A percentile compares a stretch with the other conserved stretches of the same genome.
These are phyloP conservation scores for Fusarium devonianum DNA, from an alignment of 2,329 filamentous ascomycete genomes.

Conservation along the genomic window DNA sequence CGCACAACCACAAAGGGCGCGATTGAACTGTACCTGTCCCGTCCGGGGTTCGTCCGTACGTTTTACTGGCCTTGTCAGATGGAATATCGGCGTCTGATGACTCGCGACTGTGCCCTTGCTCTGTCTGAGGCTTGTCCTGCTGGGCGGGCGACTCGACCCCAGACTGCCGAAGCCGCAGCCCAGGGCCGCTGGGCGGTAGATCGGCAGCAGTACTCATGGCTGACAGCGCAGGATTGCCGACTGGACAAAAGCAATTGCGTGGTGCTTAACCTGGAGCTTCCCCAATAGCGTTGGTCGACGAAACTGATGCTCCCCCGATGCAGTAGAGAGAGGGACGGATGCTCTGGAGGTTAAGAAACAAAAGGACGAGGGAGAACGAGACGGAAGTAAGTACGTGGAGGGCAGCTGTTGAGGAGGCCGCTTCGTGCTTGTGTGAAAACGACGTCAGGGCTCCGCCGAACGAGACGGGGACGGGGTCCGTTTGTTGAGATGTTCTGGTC, in stretches of 20 bases:
- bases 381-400: slow-evolving; percentile 15
- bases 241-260: slow-evolving; percentile 10
- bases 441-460: slow-evolving; percentile 44
- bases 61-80: slow-evolving; percentile 65
- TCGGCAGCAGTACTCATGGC: slow-evolving; percentile 46
- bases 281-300: no score
- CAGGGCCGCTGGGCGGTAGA: slow-evolving; percentile 36
- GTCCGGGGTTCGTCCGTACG: slow-evolving; percentile 88
- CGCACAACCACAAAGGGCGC: slow-evolving; percentile 3
- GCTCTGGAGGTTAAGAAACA: no score
- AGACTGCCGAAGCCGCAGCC: slow-evolving; percentile 43
- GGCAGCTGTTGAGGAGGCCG: slow-evolving; percentile 28
- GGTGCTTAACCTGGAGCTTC: no score
- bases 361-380: slow-evolving; percentile 20
- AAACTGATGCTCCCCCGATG: no score
- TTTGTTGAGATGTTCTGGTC: slow-evolving; percentile 22
- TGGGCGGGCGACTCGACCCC: slow-evolving; percentile 27
- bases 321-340: no score
- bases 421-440: slow-evolving; percentile 21
- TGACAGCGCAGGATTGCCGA: slow-evolving; percentile 1
- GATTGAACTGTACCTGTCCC: slow-evolving; percentile 76
- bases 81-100: slow-evolving; percentile 18
- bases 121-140: slow-evolving; percentile 21
- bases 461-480: slow-evolving; percentile 17
- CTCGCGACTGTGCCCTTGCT: slow-evolving; percentile 21